Base-by-base conservation (phyloP, 106 monocot species). In the Dendrobium chrysotoxum region DNA sequence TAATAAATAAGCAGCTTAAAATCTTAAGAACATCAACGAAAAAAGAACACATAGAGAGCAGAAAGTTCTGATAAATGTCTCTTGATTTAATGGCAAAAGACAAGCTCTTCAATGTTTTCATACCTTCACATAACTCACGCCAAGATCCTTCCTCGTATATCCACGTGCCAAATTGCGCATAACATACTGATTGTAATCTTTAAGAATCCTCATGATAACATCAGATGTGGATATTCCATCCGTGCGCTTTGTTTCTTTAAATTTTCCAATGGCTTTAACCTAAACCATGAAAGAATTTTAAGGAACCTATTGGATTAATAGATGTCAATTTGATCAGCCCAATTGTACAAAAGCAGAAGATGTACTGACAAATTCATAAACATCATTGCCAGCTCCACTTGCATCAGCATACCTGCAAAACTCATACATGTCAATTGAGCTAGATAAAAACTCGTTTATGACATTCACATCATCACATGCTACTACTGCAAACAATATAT, bases 121-220 rank as follows among this genome's bases (percentile, higher is more conserved):
- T 85, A 78, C 95, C 90, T 95, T 95, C 54, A 95, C 92, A 84
- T 92, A 95, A 84, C 92, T 90, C 38, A 95, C 92, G 28, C 92
- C 92, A 17, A 95, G 88, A 46, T 95, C 95, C 79, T 92, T 87
- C 70, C 92, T 88, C 71, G 92, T 67, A 83, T 95, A 95, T 25
- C 95, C 95, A 65, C 92, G 90, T 7, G 90, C 92, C 80, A 95
- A 88, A 87, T 95, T 95, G 13, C 95, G 88, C 95, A 89, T 95
- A 28, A 95, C 88, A 83, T 92, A 95, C 78, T 90, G 78, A 81
- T 95, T 92, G 73, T 95, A 95, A 75, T 95, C 92, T 40, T 90
- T 95, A 20, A 95, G 80, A 72, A 95, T 95, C 83, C 95, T 85
- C 95, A 95, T 92, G 84, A 92, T 95, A 53, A 95, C 44, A 81